Conservation (phyloP, 164 flowering plant genomes). For the Brasenia schreberi region DNA sequence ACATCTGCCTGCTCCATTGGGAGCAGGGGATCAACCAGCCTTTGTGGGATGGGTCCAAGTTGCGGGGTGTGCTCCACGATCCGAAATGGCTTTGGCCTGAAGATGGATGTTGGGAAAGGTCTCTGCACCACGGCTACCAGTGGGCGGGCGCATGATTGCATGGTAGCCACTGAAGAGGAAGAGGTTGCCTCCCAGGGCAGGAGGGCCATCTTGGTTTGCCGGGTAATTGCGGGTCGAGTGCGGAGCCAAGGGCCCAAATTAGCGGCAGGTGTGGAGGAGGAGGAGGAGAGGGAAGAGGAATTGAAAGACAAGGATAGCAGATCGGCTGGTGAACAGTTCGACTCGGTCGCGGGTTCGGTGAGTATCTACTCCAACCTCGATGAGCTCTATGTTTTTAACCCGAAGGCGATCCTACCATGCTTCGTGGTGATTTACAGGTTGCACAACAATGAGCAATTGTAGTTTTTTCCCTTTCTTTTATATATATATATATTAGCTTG, state of each 20-base stretch:
- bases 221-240: slow-evolving; percentile 84
- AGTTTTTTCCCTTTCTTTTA: not conserved
- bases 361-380: slow-evolving; percentile 62
- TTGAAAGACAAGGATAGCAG: not conserved
- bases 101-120: slow-evolving; percentile 17
- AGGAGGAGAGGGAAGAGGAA: slow-evolving; percentile 6
- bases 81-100: not conserved
- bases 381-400: slow-evolving; percentile 59
- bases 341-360: slow-evolving; percentile 48
- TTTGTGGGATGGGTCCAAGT: slow-evolving; percentile 42
- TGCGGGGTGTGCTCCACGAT: slow-evolving; percentile 83
- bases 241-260: slow-evolving; percentile 22
- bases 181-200: slow-evolving; percentile 22
- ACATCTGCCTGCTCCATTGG: slow-evolving; percentile 73
- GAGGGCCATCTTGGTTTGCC: slow-evolving; percentile 85
- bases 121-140: slow-evolving; percentile 81
- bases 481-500: too few relatives aligned
- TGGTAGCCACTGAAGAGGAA: slow-evolving; percentile 15
- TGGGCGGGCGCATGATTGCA: slow-evolving; percentile 75
- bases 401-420: slow-evolving; percentile 88
- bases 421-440: slow-evolving; percentile 79
- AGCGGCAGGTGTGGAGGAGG: slow-evolving; percentile 4
- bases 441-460: not conserved
- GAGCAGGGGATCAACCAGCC: slow-evolving; percentile 47
- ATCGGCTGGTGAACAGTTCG: slow-evolving; percentile 18